Conservation (phyloP, 2,329 filamentous ascomycete species). For the Hymenoscyphus scutula region DNA sequence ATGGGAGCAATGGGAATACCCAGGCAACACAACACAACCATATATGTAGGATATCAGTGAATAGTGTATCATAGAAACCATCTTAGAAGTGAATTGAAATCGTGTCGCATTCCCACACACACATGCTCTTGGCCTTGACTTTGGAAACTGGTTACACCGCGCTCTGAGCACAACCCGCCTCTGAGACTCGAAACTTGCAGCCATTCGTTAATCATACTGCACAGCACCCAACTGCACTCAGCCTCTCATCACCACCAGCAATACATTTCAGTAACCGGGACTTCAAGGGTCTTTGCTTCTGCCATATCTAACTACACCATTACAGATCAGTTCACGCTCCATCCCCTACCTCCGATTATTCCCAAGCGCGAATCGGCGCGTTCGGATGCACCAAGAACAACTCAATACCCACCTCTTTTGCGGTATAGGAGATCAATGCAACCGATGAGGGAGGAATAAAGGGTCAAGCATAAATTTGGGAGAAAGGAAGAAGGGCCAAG, state of each 20-base stretch:
- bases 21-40: not conserved
- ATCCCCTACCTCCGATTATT: not conserved
- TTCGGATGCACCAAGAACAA: not conserved
- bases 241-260: not conserved
- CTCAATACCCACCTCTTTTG: not conserved
- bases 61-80: not conserved
- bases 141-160: not conserved
- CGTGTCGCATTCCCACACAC: not conserved
- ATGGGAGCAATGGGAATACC: not conserved
- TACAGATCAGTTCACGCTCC: not conserved
- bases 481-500: slow-evolving; percentile 35
- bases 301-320: not conserved
- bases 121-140: not conserved
- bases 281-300: not conserved
- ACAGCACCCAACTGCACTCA: not conserved
- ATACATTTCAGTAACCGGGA: not conserved
- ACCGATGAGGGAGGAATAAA: slow-evolving; percentile 29
- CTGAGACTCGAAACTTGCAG: slow-evolving; percentile 1
- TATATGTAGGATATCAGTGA: not conserved
- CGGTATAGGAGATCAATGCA: slow-evolving; percentile 6
- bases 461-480: slow-evolving; percentile 23
- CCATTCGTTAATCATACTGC: not conserved
- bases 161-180: slow-evolving; percentile 3
- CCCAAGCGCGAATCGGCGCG: not conserved
- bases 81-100: not conserved